Percentiles rank a stretch among this genome's conserved stretches.
These are phyloP conservation scores for Acanthamoeba castellanii DNA, from an alignment of 208 protist genomes.

Conservation along the genomic window DNA sequence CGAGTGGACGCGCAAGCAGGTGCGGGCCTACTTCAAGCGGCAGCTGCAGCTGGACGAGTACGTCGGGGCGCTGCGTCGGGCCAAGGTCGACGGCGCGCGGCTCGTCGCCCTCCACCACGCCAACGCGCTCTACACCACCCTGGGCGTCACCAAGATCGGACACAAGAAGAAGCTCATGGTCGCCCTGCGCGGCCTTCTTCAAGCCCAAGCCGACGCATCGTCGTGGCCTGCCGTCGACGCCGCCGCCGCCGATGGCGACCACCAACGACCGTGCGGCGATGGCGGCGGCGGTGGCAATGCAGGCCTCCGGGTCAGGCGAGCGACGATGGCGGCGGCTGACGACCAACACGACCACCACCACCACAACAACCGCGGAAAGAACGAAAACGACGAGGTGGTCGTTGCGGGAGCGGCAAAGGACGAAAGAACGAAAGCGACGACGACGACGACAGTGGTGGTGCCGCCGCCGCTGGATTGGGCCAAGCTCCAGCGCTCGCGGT, in stretches of 20 bases:
- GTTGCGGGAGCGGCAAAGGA: neutral
- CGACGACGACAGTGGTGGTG: neutral
- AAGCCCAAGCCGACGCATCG: neutral
- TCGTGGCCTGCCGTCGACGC: too few species aligned
- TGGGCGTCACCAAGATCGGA: constrained; percentile 5
- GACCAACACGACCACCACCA: neutral
- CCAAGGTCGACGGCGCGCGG: neutral
- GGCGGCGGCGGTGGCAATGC: too few species aligned
- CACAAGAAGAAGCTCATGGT: constrained; percentile 21
- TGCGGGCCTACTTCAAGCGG: neutral
- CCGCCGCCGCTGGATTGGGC: neutral
- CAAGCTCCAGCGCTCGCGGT: neutral
- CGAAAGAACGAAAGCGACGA: neutral
- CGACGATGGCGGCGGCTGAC: neutral
- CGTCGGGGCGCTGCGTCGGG: neutral
- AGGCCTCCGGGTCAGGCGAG: neutral
- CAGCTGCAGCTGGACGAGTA: neutral
- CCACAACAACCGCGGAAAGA: neutral
- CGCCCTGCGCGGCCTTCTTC: neutral
- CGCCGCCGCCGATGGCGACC: neutral
- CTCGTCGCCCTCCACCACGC: neutral
- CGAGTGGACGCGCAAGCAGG: neutral
- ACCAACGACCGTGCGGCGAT: neutral
- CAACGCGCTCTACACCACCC: neutral
- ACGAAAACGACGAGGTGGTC: neutral